Evolutionary conservation across 768 basidiomycete species (phyloP).

Genomic region (Boletus reticuloceps): DNA sequence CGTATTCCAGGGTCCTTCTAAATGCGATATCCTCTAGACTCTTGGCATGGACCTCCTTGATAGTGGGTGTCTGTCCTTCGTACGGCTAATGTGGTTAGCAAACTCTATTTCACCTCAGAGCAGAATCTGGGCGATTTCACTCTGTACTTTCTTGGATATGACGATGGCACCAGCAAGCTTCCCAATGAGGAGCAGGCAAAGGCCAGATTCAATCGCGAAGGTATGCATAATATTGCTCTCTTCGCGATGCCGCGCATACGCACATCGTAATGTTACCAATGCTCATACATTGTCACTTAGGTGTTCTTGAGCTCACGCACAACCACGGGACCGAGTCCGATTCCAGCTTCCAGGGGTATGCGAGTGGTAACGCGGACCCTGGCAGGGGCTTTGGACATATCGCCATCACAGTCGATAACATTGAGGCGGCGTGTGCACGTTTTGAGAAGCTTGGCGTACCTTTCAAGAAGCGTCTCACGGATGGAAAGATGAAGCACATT

Average conservation of each 20-base stretch:
- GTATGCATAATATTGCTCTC: constrained; percentile 34
- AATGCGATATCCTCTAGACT: constrained; percentile 31
- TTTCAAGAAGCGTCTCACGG: constrained; percentile 85
- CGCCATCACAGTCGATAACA: constrained; percentile 78
- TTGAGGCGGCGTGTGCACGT: constrained; percentile 78
- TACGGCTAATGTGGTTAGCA: background rate
- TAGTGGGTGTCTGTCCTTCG: constrained; percentile 32
- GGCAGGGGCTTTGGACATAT: constrained; percentile 84
- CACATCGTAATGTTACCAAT: background rate
- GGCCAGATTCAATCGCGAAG: constrained; percentile 63
- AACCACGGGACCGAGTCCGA: constrained; percentile 91
- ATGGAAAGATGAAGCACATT: constrained; percentile 83
- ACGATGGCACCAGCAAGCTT: constrained; percentile 46
- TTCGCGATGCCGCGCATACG: background rate
- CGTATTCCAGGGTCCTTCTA: background rate
- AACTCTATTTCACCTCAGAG: constrained; percentile 36
- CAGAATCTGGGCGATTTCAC: constrained; percentile 60
- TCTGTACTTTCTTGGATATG: constrained; percentile 85
- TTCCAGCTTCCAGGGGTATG: constrained; percentile 75
- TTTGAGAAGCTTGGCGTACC: constrained; percentile 77
- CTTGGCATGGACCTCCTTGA: constrained; percentile 78
- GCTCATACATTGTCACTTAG: constrained; percentile 33
- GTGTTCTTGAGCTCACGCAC: constrained; percentile 80
- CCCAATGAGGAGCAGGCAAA: constrained; percentile 51
- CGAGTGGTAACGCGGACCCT: constrained; percentile 82